Evolutionary conservation across 345 rosid genomes (phyloP).

Genomic region (Eutrema heterophyllum): DNA sequence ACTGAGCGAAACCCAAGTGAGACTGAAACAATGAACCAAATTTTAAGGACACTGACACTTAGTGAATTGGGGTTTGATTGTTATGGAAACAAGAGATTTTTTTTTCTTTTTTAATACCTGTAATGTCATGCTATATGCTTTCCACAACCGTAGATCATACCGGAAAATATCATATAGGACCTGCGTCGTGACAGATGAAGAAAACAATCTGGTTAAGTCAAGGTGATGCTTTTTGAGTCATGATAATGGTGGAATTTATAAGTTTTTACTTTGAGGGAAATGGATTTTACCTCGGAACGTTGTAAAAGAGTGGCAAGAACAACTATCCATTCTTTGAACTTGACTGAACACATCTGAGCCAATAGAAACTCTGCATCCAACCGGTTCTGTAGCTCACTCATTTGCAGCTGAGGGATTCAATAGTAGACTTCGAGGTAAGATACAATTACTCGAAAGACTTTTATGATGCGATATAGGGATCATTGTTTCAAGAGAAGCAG

Average conservation of each 20-base stretch:
- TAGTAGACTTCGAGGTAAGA: background rate
- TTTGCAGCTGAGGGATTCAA: slow-evolving; percentile 65
- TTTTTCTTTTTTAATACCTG: slow-evolving; percentile 36
- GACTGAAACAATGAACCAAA: slow-evolving; percentile 39
- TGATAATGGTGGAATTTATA: background rate
- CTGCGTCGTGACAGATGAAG: slow-evolving; percentile 31
- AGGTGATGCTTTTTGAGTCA: background rate
- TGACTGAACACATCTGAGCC: slow-evolving; percentile 98
- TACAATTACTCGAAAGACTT: background rate
- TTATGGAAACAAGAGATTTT: background rate
- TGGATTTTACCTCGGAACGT: slow-evolving; percentile 64
- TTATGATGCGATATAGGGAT: background rate
- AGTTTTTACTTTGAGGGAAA: background rate
- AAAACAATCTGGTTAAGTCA: background rate
- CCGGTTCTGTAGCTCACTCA: slow-evolving; percentile 89
- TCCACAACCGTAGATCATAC: slow-evolving; percentile 73
- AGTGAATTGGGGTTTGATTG: background rate
- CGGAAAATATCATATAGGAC: slow-evolving; percentile 87
- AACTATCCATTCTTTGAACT: slow-evolving; percentile 99
- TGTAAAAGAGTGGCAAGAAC: slow-evolving; percentile 91
- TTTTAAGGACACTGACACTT: background rate
- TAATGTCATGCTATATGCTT: slow-evolving; percentile 76
- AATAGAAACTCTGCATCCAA: slow-evolving; percentile 92
- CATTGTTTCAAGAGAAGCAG: background rate
- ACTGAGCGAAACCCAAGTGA: slow-evolving; percentile 56